Base-by-base conservation (phyloP, 306 rosid genomes). In the Vachellia collinsii region DNA sequence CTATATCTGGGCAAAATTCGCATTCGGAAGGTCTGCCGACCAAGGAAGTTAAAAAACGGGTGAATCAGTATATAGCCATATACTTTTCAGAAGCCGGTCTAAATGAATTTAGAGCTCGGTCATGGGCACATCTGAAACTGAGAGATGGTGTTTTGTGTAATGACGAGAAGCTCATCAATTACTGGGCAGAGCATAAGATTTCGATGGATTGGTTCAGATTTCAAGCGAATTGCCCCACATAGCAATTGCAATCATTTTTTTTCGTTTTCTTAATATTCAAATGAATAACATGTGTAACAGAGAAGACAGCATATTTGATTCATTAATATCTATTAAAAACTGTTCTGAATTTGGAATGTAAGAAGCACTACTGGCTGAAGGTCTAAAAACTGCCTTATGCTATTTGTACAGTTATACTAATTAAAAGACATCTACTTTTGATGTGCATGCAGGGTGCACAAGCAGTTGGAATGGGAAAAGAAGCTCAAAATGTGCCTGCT, bases 381-480 rank as follows among this genome's bases (percentile, higher is more conserved):
- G 53, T 20, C 38, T 43, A 42, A 43, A 43, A 41, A 10, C 14
- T 69, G 53, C 74, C 6, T 42, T 22, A 16, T 5, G 39, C 10
- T 41, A 70, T 43, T 44, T 70, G 54, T 11, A 22, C 3, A 11
- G 38, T 70, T 43, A 25, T 22, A 22, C 38, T 43, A 10, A 22
- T 22, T n/a, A 11, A 66, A 66, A 17, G 3, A 68, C 19, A 70
- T 68, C 3, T 77, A 29, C 4, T 74, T 83, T 54, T 62, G 34
- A 39, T 76, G 61, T 47, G 50, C 44, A 44, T 84, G 69, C 83
- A 96, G 99, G 99, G 99, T 75, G 98, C 99, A 22, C 99, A 96
- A 89, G 90, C 94, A 50, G 87, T 93, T 84, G 98, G 97, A 85
- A 96, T 96, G 98, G 99, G 97, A 74, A 90, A 92, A 83, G 99